These are phyloP conservation scores for Backusella morwellensis DNA, from an alignment of 192 early-diverging fungal genomes.

Conservation along the genomic window DNA sequence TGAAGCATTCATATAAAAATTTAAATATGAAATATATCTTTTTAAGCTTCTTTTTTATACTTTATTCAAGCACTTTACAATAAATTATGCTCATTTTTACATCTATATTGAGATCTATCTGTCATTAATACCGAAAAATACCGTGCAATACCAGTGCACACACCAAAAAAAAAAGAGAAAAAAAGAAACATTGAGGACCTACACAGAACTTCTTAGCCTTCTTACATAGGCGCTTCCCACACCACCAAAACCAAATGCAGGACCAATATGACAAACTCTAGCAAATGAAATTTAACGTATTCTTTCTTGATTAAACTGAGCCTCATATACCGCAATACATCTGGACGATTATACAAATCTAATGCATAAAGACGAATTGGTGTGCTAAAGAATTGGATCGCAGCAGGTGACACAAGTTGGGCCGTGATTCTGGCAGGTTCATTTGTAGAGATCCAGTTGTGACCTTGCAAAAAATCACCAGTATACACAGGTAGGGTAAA, in stretches of 20 bases:
- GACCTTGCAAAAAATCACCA: not conserved
- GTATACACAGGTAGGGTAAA: slow-evolving; percentile 36
- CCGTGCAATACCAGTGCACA: too few species aligned
- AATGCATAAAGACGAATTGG: slow-evolving; percentile 43
- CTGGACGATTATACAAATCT: slow-evolving; percentile 41
- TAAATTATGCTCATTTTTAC: too few species aligned
- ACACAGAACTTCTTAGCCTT: not conserved
- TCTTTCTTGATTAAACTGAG: slow-evolving; percentile 15
- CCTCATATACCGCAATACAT: not conserved
- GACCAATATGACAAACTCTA: slow-evolving; percentile 39
- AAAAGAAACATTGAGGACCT: not conserved
- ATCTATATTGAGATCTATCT: too few species aligned
- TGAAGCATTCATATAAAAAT: too few species aligned
- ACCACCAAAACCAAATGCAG: slow-evolving; percentile 46
- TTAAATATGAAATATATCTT: too few species aligned
- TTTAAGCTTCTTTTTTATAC: too few species aligned
- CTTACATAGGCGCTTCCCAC: slow-evolving; percentile 36
- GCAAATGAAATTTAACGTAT: slow-evolving; percentile 41
- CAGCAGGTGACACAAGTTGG: slow-evolving; percentile 38
- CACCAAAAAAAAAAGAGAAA: not conserved
- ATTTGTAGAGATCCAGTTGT: not conserved
- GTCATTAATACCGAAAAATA: too few species aligned
- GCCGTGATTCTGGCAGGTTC: not conserved
- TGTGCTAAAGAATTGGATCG: slow-evolving; percentile 38
- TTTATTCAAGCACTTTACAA: too few species aligned